Base-by-base conservation (phyloP, 164 flowering plant genomes). In the Annona squamosa region DNA sequence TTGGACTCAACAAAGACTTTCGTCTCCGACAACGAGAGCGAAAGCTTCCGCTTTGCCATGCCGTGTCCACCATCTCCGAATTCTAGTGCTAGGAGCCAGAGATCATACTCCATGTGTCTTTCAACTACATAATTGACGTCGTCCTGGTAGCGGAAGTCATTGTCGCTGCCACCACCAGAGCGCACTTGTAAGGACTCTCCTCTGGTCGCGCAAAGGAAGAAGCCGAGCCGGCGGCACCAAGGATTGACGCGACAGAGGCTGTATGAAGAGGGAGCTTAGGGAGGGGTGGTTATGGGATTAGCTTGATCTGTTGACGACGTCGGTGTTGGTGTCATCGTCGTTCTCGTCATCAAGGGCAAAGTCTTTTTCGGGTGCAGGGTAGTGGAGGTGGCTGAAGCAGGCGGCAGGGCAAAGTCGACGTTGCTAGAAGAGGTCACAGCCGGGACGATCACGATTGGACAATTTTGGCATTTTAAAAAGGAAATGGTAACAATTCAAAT, bases 31-130 rank as follows among this genome's bases (percentile, higher is more conserved):
- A 72, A 72, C 5, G 77, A 77, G 10, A 90, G 97, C 67, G 37
- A 26, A 26, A 26, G 37, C 37, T 89, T 90, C 74, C 75, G 93
- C 2, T 64, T 91, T 7, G 95, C 90, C 77, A 85, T 93, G 65
- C 97, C 97, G 9, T 85, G 80, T 66, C 74, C 91, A 17, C 90
- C 95, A 77, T 86, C 85, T 68, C 61, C 75, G 44, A 76, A 59
- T 7, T 48, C 69, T 9, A 71, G 69, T 12, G 61, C 47, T 13
- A 47, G 10, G 4, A 63, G 67, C 26, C 71, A 71, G 18, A 72
- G 90, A 4, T 85, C 93, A 16, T 89, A 85, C 74, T 90, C 98
- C 6, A 74, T 93, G 68, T 94, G 98, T 90, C 96, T 9, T 89
- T 88, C 77, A 89, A 88, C 10, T 91, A 93, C 84, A 72, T 86